These are phyloP conservation scores for Discostella pseudostelligera DNA, from an alignment of 108 stramenopile genomes.

Conservation along the genomic window DNA sequence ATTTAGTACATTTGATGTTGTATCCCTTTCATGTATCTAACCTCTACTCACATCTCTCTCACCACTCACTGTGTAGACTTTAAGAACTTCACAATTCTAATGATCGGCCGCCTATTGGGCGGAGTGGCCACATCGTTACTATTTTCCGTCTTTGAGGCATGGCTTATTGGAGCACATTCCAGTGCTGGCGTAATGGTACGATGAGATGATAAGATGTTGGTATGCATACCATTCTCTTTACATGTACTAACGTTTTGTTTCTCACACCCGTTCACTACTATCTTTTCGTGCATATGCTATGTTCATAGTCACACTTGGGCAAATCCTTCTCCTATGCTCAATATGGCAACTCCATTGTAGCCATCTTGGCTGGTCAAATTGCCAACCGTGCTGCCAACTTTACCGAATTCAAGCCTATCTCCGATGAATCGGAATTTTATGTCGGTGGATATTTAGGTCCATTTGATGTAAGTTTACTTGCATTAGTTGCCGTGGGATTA, in stretches of 20 bases:
- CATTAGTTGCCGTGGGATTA: conserved; percentile 73
- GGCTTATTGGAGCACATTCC: conserved; percentile 87
- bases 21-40: not conserved
- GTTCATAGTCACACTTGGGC: conserved; percentile 61
- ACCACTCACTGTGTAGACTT: conserved; percentile 38
- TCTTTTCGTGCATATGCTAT: conserved; percentile 13
- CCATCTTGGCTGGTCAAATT: conserved; percentile 93
- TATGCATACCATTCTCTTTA: too few relatives aligned
- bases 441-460: conserved; percentile 90
- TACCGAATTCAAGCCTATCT: conserved; percentile 36
- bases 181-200: conserved; percentile 62
- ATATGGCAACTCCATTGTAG: conserved; percentile 90
- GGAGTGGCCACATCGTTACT: conserved; percentile 90
- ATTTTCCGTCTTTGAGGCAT: conserved; percentile 93
- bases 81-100: conserved; percentile 76
- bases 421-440: conserved; percentile 50
- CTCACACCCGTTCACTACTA: not conserved
- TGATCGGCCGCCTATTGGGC: conserved; percentile 89
- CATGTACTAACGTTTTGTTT: too few relatives aligned
- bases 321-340: conserved; percentile 89
- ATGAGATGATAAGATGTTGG: not conserved
- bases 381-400: conserved; percentile 72
- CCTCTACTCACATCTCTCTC: too few relatives aligned
- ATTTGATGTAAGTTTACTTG: conserved; percentile 87
- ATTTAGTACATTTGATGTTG: not conserved